Evolutionary conservation across 1,284 basidiomycete genomes (phyloP), one percentile per base, ranked within the genome.

Genomic region (Boletellus deceptivus): DNA sequence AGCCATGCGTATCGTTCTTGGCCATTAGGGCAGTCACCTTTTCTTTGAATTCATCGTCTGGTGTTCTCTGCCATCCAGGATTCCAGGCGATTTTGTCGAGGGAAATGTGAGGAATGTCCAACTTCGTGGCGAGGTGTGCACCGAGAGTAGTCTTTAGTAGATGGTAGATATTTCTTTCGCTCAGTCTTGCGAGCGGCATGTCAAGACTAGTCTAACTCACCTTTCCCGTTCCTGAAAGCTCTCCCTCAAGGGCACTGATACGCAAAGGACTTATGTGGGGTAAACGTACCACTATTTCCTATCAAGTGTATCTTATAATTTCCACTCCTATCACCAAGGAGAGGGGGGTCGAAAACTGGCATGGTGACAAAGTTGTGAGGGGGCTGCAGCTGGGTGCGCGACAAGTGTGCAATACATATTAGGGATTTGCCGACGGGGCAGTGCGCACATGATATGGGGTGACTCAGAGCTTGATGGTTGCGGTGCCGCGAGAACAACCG

Each of bases 241-340:
- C 10, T 41, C 27, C 35, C 40, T 46, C 16, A 13, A 43, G 33
- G n/a, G 14, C 6, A 25, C 44, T 49, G 44, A 49, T 54, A 39
- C 6, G 24, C 3, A 1, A 9, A 25, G 31, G 11, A 22, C 3
- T 44, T 16, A 4, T 31, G 40, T 22, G 4, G 29, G 45, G 38
- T 20, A 31, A 16, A 56, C 66, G 31, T 66, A 79, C 80, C 80
- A 61, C 76, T 77, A 58, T 84, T 83, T 37, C 81, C 82, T 13
- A 78, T 63, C 11, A 84, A 56, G 36, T 75, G 70, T 38, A 84
- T 65, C 48, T 71, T 75, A 57, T 76, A 83, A 5, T 58, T 64
- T 1, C 80, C 79, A 5, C 71, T 49, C 13, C 59, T 69, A 54
- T 82, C 77, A 37, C 82, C 80, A 14, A 73, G 63, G 11, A 83